Percentiles rank a stretch among this genome's conserved stretches.
Conservation (phyloP, 495 filamentous ascomycete species). For the Neurospora sp. region DNA sequence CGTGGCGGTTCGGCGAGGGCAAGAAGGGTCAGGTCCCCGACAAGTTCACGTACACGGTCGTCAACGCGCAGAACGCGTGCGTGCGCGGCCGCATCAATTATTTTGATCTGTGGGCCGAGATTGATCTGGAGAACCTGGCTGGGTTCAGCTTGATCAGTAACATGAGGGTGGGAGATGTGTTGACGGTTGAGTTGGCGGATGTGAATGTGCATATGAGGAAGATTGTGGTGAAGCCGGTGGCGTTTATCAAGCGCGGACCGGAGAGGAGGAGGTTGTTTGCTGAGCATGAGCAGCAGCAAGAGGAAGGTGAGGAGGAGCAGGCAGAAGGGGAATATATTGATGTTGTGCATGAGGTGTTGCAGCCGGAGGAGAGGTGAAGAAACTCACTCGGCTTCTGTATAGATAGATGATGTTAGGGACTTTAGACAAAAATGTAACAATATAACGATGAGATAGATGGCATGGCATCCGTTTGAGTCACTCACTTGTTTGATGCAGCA, state of each 20-base stretch:
- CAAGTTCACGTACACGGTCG: slow-evolving; percentile 47
- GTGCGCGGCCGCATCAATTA: slow-evolving; percentile 27
- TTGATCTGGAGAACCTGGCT: slow-evolving; percentile 24
- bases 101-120: slow-evolving; percentile 25
- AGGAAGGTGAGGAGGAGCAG: not conserved
- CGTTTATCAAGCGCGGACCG: slow-evolving; percentile 8
- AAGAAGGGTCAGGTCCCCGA: slow-evolving; percentile 39
- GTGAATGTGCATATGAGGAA: slow-evolving; percentile 43
- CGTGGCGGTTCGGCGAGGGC: slow-evolving; percentile 57
- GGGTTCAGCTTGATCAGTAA: slow-evolving; percentile 6
- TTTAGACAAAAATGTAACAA: not conserved
- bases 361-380: not conserved
- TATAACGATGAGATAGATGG: not conserved
- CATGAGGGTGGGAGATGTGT: slow-evolving; percentile 27
- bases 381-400: not conserved
- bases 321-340: not conserved
- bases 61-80: slow-evolving; percentile 1
- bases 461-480: not conserved
- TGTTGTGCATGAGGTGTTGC: not conserved
- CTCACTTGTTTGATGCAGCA: not conserved
- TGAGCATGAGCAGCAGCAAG: not conserved
- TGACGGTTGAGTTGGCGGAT: slow-evolving; percentile 47
- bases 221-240: slow-evolving; percentile 43
- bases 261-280: not conserved
- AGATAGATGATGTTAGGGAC: not conserved